Conservation (phyloP, 108 stramenopile genomes). For the Nitzschia putrida region DNA sequence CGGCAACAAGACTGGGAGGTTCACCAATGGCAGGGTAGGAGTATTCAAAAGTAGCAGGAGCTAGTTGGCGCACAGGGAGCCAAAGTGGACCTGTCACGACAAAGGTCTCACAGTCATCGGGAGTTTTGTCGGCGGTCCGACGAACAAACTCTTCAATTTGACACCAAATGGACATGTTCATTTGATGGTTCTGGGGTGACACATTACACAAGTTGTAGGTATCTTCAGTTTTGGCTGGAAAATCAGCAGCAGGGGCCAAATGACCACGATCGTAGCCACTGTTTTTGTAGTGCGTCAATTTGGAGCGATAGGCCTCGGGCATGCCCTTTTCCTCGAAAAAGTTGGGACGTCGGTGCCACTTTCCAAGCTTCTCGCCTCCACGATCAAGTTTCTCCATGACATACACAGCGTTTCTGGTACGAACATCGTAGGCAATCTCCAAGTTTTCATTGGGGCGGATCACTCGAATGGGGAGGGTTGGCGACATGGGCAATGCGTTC, state of each 20-base stretch:
- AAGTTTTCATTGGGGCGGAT: conserved; percentile 68
- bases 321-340: conserved; percentile 70
- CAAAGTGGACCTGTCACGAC: conserved; percentile 82
- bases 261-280: conserved; percentile 88
- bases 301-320: conserved; percentile 51
- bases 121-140: conserved; percentile 4
- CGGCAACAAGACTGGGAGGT: conserved; percentile 69
- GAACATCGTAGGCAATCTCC: conserved; percentile 75
- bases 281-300: conserved; percentile 60
- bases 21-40: conserved; percentile 58
- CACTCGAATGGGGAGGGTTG: conserved; percentile 50
- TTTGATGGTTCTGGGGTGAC: conserved; percentile 59
- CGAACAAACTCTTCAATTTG: conserved; percentile 44
- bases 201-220: conserved; percentile 73
- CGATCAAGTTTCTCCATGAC: conserved; percentile 58
- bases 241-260: conserved; percentile 76
- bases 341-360: conserved; percentile 27
- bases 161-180: conserved; percentile 70
- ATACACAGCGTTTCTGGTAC: conserved; percentile 72
- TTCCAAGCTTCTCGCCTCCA: conserved; percentile 9
- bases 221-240: conserved; percentile 33
- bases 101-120: conserved; percentile 32
- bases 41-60: conserved; percentile 47
- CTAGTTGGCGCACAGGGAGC: conserved; percentile 50
- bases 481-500: conserved; percentile 27